Conservation (phyloP, 2,329 filamentous ascomycete species). For the Penicillium brevicompactum region DNA sequence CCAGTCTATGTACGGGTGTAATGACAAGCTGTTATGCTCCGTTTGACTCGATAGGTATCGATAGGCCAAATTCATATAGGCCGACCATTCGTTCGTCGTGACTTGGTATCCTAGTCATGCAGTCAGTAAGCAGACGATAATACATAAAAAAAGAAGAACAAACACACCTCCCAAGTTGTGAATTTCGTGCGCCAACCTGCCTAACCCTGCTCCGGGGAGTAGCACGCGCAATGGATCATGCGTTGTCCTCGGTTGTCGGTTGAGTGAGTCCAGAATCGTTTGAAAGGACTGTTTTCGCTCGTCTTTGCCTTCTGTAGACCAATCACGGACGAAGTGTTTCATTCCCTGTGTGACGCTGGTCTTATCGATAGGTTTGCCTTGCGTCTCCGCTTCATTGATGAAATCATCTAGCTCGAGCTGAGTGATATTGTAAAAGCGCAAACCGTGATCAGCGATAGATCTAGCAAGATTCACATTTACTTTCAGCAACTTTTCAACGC, state of each 20-base stretch:
- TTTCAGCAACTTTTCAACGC: slow-evolving; percentile 46
- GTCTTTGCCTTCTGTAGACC: slow-evolving; percentile 51
- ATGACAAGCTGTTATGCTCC: slow-evolving; percentile 11
- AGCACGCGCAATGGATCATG: slow-evolving; percentile 42
- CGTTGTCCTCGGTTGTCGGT: slow-evolving; percentile 2
- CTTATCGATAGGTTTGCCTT: slow-evolving; percentile 46
- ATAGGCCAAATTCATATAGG: slow-evolving; percentile 60
- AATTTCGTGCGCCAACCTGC: slow-evolving; percentile 56
- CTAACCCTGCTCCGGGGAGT: slow-evolving; percentile 57
- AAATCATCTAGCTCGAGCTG: slow-evolving; percentile 50
- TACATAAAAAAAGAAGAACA: background rate
- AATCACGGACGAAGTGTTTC: slow-evolving; percentile 62
- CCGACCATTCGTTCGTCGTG: slow-evolving; percentile 60
- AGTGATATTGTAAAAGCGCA: slow-evolving; percentile 51
- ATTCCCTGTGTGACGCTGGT: slow-evolving; percentile 55
- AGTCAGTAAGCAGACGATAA: background rate
- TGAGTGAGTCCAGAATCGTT: slow-evolving; percentile 34
- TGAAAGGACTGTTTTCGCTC: slow-evolving; percentile 49
- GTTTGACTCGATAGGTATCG: slow-evolving; percentile 49
- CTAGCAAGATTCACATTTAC: slow-evolving; percentile 52
- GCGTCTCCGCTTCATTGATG: slow-evolving; percentile 38
- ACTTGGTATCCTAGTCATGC: slow-evolving; percentile 50
- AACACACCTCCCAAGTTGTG: slow-evolving; percentile 43
- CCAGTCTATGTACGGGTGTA: slow-evolving; percentile 59
- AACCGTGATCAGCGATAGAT: slow-evolving; percentile 48